Evolutionary conservation across 306 rosid species (phyloP).

Genomic region (Acacia acuminata): DNA sequence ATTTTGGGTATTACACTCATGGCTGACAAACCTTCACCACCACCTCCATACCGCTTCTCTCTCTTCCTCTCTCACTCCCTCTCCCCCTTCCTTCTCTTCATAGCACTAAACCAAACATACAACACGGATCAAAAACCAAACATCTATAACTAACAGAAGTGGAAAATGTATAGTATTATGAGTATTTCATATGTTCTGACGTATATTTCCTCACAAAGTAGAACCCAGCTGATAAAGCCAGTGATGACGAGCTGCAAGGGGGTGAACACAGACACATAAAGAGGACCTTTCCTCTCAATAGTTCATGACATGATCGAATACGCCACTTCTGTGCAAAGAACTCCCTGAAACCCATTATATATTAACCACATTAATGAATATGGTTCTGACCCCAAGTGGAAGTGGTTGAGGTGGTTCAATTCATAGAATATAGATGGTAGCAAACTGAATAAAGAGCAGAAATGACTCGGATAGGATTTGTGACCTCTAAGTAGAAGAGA

Average conservation of each 20-base stretch:
- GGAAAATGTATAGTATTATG: not conserved
- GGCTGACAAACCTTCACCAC: no score
- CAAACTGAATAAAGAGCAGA: conserved; percentile 61
- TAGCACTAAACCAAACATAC: conserved; percentile 28
- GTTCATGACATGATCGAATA: conserved; percentile 62
- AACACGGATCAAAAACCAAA: not conserved
- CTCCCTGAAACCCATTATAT: conserved; percentile 46
- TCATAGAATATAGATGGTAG: not conserved
- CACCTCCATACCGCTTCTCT: no score
- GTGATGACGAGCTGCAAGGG: conserved; percentile 65
- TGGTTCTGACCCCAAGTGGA: not conserved
- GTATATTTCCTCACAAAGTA: conserved; percentile 57
- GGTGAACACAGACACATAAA: conserved; percentile 70
- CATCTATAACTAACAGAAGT: not conserved
- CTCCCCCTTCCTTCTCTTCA: not conserved
- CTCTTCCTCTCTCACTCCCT: no score
- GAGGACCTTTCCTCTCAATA: conserved; percentile 74
- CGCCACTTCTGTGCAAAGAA: conserved; percentile 53
- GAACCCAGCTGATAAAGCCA: conserved; percentile 66
- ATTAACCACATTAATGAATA: not conserved
- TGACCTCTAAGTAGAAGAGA: not conserved
- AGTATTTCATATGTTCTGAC: conserved; percentile 61
- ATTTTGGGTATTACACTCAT: no score
- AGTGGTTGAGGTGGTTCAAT: not conserved
- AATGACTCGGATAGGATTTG: conserved; percentile 41